Conservation (phyloP, 1,284 basidiomycete genomes). For the Cutaneotrichosporon sp. region DNA sequence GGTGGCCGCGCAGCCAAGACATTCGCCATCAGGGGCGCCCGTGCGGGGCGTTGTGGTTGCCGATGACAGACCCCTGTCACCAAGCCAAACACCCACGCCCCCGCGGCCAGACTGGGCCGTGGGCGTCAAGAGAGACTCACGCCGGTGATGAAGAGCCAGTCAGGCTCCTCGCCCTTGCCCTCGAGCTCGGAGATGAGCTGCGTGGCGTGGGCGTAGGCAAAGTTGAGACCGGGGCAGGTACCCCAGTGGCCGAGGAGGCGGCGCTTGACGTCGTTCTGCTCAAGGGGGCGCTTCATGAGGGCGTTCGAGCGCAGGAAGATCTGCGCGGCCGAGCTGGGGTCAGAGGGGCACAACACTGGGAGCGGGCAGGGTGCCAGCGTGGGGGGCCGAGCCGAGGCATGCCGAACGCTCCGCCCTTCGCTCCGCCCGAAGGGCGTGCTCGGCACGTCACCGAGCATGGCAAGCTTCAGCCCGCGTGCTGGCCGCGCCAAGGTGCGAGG, state of each 20-base stretch:
- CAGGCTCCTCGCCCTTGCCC: conserved; percentile 56
- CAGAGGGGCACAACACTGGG: background rate
- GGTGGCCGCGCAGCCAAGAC: too few species aligned
- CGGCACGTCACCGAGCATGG: background rate
- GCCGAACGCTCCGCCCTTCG: too few species aligned
- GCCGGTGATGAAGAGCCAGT: conserved; percentile 63
- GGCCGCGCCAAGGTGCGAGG: too few species aligned
- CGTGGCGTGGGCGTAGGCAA: conserved; percentile 79
- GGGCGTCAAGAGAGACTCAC: conserved; percentile 34
- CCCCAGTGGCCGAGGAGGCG: conserved; percentile 66
- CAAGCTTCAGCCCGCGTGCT: background rate
- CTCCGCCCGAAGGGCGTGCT: too few species aligned
- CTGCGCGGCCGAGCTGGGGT: conserved; percentile 53
- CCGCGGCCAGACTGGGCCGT: too few species aligned
- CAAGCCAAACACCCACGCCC: too few species aligned
- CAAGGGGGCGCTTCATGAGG: conserved; percentile 65
- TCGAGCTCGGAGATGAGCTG: conserved; percentile 61
- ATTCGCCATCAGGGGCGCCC: too few species aligned
- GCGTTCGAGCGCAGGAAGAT: conserved; percentile 77
- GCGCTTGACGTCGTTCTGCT: conserved; percentile 69
- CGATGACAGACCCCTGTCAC: too few species aligned
- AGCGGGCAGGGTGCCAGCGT: too few species aligned
- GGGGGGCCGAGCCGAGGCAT: too few species aligned
- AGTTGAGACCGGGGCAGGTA: conserved; percentile 64
- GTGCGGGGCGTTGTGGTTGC: too few species aligned